A percentile compares a stretch with the other conserved stretches of the same genome.
Evolutionary conservation across 257 asterid genomes (phyloP).

Genomic region (Capsicum pubescens): DNA sequence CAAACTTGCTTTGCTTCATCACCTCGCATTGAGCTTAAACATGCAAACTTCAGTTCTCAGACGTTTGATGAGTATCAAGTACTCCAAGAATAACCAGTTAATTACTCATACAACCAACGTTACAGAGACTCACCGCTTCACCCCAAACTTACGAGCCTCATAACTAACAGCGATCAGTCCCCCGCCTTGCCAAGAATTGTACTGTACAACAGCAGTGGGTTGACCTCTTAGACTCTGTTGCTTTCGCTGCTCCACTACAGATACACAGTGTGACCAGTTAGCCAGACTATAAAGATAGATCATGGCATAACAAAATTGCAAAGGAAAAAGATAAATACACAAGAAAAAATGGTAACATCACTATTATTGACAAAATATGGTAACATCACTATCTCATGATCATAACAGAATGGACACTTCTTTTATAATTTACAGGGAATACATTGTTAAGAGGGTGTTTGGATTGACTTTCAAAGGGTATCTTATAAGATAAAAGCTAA

Average conservation of each 20-base stretch:
- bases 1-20: slow-evolving; percentile 88
- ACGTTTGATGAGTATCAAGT: background rate
- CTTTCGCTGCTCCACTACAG: slow-evolving; percentile 88
- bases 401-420: background rate
- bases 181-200: slow-evolving; percentile 96
- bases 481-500: too few relatives aligned
- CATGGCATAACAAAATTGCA: slow-evolving; percentile 16
- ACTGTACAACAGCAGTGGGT: slow-evolving; percentile 98
- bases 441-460: background rate
- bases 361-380: background rate
- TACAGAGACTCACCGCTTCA: slow-evolving; percentile 63
- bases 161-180: slow-evolving; percentile 94
- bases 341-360: slow-evolving; percentile 2
- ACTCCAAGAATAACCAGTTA: background rate
- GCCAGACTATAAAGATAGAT: background rate
- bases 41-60: background rate
- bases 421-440: background rate
- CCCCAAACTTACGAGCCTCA: slow-evolving; percentile 90
- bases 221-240: slow-evolving; percentile 76
- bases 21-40: slow-evolving; percentile 88
- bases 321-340: background rate
- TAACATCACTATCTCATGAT: slow-evolving; percentile 18
- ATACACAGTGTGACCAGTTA: slow-evolving; percentile 34
- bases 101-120: background rate
- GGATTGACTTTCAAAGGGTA: too few relatives aligned